Conservation (phyloP, 768 basidiomycete genomes). For the Boletus sp. region DNA sequence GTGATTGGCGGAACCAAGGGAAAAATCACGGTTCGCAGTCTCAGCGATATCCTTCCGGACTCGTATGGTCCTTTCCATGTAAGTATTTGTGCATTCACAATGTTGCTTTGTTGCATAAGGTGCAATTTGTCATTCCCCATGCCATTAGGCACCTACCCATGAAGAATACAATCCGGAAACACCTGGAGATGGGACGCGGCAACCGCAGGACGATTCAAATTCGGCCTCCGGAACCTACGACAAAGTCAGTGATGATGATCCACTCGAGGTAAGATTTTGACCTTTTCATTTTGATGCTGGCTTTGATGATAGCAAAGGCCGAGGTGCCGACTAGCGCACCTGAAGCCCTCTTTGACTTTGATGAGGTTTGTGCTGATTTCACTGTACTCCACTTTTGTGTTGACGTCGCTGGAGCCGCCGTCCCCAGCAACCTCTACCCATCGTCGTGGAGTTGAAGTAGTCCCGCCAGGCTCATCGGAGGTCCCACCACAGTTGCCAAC, state of each 20-base stretch:
- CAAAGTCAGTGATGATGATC: neutral
- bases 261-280: neutral
- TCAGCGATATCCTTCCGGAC: neutral
- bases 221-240: neutral
- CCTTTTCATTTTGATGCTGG: neutral
- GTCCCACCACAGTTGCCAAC: too few relatives aligned
- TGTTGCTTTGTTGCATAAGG: neutral
- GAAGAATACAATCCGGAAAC: too few relatives aligned
- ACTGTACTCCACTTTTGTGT: too few relatives aligned
- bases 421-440: neutral
- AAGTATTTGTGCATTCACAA: neutral
- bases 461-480: too few relatives aligned
- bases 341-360: neutral
- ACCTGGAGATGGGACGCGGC: too few relatives aligned
- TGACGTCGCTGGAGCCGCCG: neutral
- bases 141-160: neutral
- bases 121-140: neutral
- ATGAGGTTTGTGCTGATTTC: too few relatives aligned
- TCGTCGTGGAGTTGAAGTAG: neutral
- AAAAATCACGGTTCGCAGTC: neutral
- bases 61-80: neutral
- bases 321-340: neutral
- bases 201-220: too few relatives aligned
- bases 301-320: neutral
- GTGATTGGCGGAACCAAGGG: neutral